These are phyloP conservation scores for Quercus dentata DNA, from an alignment of 306 rosid species.

Conservation along the genomic window DNA sequence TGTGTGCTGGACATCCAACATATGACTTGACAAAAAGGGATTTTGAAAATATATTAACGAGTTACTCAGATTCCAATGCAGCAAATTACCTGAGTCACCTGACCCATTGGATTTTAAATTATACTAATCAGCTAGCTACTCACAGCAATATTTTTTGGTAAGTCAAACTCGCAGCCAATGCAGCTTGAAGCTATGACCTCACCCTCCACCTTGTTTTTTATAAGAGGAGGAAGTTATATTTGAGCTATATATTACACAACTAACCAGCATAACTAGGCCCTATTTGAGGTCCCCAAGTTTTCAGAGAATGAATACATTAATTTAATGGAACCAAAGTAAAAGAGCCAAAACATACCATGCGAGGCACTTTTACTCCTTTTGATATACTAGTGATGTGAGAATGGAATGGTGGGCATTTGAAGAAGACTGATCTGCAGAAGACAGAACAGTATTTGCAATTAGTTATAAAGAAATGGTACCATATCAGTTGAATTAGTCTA, in stretches of 20 bases:
- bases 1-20: too few relatives aligned
- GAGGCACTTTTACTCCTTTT: slow-evolving; percentile 1
- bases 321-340: not conserved
- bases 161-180: too few relatives aligned
- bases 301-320: not conserved
- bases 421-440: slow-evolving; percentile 22
- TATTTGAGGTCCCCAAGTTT: not conserved
- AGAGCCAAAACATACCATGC: not conserved
- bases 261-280: not conserved
- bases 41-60: too few relatives aligned
- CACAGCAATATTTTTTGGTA: not conserved
- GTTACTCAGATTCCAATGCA: too few relatives aligned
- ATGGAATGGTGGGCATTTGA: slow-evolving; percentile 14
- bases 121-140: not conserved
- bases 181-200: too few relatives aligned
- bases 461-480: not conserved
- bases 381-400: slow-evolving; percentile 7
- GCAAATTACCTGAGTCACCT: too few relatives aligned
- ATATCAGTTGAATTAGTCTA: not conserved
- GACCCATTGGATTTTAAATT: too few relatives aligned
- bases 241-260: not conserved
- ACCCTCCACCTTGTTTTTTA: too few relatives aligned
- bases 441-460: not conserved
- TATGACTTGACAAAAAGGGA: too few relatives aligned
- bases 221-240: too few relatives aligned